These are phyloP conservation scores for Cymbopogon flexuosus DNA, from an alignment of 202 grass and related monocot genomes.

Conservation along the genomic window DNA sequence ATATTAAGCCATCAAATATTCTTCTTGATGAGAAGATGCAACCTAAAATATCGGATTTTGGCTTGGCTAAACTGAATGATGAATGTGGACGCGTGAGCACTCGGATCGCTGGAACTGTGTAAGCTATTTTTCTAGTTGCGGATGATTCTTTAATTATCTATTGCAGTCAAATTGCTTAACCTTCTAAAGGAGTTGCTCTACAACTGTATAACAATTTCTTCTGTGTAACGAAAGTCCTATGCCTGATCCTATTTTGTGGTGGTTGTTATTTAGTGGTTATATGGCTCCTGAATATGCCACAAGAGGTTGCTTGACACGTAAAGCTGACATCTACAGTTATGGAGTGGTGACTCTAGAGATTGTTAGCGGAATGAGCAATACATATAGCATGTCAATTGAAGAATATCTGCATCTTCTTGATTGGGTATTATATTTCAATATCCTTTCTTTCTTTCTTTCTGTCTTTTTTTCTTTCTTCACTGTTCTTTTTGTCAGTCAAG, in stretches of 20 bases:
- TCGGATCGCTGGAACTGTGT: conserved; percentile 72
- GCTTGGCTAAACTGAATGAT: conserved; percentile 75
- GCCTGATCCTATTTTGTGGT: not conserved
- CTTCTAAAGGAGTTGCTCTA: conserved; percentile 7
- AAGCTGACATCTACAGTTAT: conserved; percentile 83
- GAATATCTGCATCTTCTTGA: conserved; percentile 86
- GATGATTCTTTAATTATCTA: conserved; percentile 13
- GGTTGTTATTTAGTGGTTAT: conserved; percentile 55
- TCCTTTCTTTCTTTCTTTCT: not conserved
- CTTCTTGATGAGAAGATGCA: conserved; percentile 61
- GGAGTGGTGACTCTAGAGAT: conserved; percentile 70
- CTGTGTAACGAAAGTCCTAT: not conserved
- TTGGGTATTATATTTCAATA: conserved; percentile 44
- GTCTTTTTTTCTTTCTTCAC: too few relatives aligned
- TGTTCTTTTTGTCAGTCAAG: not conserved
- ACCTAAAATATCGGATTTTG: conserved; percentile 91
- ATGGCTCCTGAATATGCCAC: conserved; percentile 95
- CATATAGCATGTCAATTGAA: conserved; percentile 52
- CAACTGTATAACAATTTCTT: not conserved
- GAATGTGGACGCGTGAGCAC: conserved; percentile 58
- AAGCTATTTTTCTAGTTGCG: conserved; percentile 33
- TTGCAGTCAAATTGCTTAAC: not conserved
- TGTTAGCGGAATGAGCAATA: conserved; percentile 69
- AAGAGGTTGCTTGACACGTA: conserved; percentile 82
- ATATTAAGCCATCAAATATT: conserved; percentile 82